These are phyloP conservation scores for Ziziphus jujuba DNA, from an alignment of 306 rosid genomes.

Conservation along the genomic window DNA sequence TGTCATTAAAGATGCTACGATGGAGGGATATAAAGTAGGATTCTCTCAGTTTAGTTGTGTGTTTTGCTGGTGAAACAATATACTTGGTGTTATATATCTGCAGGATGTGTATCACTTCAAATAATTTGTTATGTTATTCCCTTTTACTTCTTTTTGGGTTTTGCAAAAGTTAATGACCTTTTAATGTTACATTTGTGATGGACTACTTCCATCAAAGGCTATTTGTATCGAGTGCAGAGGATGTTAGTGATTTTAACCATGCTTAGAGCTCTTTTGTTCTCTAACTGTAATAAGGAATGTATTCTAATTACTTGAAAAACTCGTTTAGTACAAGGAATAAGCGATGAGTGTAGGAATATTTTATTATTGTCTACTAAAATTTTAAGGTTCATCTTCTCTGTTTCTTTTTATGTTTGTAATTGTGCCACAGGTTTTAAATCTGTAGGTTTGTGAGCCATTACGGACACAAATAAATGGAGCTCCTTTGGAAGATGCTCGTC, in stretches of 20 bases:
- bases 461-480: slow-evolving; percentile 86
- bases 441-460: slow-evolving; percentile 81
- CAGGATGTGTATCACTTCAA: too few relatives aligned
- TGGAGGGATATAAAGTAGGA: too few relatives aligned
- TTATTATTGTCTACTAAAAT: slow-evolving; percentile 2
- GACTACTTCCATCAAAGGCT: not conserved
- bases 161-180: not conserved
- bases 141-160: not conserved
- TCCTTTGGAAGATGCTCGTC: slow-evolving; percentile 97
- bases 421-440: slow-evolving; percentile 51
- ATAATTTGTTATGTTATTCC: too few relatives aligned
- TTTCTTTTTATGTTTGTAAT: slow-evolving; percentile 41
- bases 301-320: not conserved
- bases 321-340: not conserved
- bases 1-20: too few relatives aligned
- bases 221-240: not conserved
- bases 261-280: not conserved
- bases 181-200: not conserved
- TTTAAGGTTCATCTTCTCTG: slow-evolving; percentile 31
- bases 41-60: too few relatives aligned
- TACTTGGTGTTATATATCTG: too few relatives aligned
- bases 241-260: not conserved
- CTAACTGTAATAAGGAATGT: not conserved
- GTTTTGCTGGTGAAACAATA: too few relatives aligned
- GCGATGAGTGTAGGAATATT: not conserved